These are phyloP conservation scores for Centella asiatica DNA, from an alignment of 129 eudicot species.

Conservation along the genomic window DNA sequence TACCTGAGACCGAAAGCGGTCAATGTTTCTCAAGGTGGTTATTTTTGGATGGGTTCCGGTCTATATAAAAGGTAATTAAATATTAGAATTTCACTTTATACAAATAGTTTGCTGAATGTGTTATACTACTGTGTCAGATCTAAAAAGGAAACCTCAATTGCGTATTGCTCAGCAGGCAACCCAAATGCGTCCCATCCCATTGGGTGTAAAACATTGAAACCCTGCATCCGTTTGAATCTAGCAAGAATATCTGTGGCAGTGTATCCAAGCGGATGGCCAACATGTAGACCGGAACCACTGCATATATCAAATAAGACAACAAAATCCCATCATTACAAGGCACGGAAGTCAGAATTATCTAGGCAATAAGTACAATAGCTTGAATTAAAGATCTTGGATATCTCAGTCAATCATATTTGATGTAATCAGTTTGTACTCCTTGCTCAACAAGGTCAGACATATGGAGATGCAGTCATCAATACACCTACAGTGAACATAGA, in stretches of 20 bases:
- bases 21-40: slow-evolving; percentile 74
- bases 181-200: slow-evolving; percentile 99
- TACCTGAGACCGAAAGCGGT: slow-evolving; percentile 85
- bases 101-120: not conserved
- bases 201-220: slow-evolving; percentile 92
- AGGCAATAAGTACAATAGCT: too few species aligned
- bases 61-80: slow-evolving; percentile 32
- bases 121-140: not conserved
- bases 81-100: not conserved
- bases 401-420: too few species aligned
- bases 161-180: slow-evolving; percentile 96
- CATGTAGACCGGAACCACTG: slow-evolving; percentile 99
- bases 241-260: slow-evolving; percentile 98
- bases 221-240: slow-evolving; percentile 92
- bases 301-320: slow-evolving; percentile 1
- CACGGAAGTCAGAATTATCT: too few species aligned
- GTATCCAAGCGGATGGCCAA: slow-evolving; percentile 99
- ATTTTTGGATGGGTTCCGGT: slow-evolving; percentile 93
- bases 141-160: slow-evolving; percentile 60
- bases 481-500: too few species aligned
- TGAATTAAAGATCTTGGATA: too few species aligned
- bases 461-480: too few species aligned
- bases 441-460: too few species aligned
- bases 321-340: not conserved
- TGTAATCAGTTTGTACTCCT: too few species aligned